Evolutionary conservation across 371 early-diverging fungal species (phyloP), one percentile per base, ranked within the genome.

Genomic region (Lichtheimia ramosa): DNA sequence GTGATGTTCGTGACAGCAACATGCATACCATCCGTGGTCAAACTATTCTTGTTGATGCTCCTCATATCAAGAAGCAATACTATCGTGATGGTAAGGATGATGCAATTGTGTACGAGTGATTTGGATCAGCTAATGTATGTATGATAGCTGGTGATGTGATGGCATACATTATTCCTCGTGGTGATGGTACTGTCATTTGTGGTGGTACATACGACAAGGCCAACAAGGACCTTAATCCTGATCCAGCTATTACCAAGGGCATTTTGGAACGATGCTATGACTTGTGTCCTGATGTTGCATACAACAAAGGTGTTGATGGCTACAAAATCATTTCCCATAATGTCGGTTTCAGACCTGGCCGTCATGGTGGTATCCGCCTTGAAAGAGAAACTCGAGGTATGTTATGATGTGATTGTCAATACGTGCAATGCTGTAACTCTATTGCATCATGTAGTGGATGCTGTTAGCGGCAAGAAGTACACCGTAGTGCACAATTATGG

Each of bases 141-240:
- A 15, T 18, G 57, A 16, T 73, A 70, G 73, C 55, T 39, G 42
- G 54, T 13, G 46, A 56, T 43, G 56, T 69, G n/a, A 69, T 84
- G 56, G 85, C 88, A 23, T 94, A 94, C 70, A 79, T 94, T 23
- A 94, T 94, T 60, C 93, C 94, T 13, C 80, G 92, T 15, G 75
- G 81, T 12, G 88, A 89, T 64, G 93, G 92, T 1, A 80, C 81
- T 28, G 91, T 91, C n/a, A 82, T 92, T 39, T 79, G 92, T 12
- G 94, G 94, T 42, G 74, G 74, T 23, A 72, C 76, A 20, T 58
- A 74, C 43, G 74, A 75, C 57, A 53, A 58, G 14, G 65, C 40
- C 8, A 75, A 79, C 50, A 59, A 58, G 20, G 50, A 62, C 14
- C 65, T 70, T n/a, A 56, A 56, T 23, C 65, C 74, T 10, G 74